Base-by-base conservation (phyloP, 148 eudicot species). In the Heliosperma pusillum region DNA sequence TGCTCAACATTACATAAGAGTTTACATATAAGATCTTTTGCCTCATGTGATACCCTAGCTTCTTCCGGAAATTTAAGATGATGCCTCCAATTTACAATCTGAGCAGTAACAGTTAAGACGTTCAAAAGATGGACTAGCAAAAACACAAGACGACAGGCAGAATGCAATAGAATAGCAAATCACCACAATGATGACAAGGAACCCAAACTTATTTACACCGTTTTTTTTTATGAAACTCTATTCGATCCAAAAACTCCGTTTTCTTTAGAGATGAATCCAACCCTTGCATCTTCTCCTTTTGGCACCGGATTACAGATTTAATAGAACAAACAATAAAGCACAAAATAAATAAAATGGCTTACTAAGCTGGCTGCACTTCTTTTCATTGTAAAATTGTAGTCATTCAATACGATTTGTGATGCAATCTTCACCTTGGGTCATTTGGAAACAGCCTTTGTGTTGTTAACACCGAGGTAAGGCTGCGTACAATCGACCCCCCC, bases 81-180 rank as follows among this genome's bases (percentile, higher is more conserved):
- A 79, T 91, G 92, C 84, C 97, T 89, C 98, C 98, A 95, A 77
- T 92, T 95, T 65, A 95, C 98, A 79, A 95, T 95, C 98, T 94
- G 87, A 73, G 67, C 6, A 56, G 12, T 76, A 80, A 74, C 24
- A 24, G 1, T n/a, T 21, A 36, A 74, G n/a, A 50, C 7, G 20
- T 20, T 4, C 64, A 53, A 50, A 36, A 24, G 16, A 19, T 33
- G 66, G 10, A 25, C 27, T 3, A 25, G 21, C 24, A 27, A 59
- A 56, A 25, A 33, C 45, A 47, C 22, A 75, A 58, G 58, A 9
- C 7, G 21, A 26, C 33, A 4, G 12, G 33, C 29, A 27, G 40
- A 25, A 16, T 55, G 52, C 71, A 66, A 17, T 47, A 63, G 20
- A 33, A 55, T 26, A 15, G 45, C 40, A 26, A 27, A 63, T 16